Base-by-base conservation (phyloP, 495 filamentous ascomycete species). In the Aspergillus baeticus region DNA sequence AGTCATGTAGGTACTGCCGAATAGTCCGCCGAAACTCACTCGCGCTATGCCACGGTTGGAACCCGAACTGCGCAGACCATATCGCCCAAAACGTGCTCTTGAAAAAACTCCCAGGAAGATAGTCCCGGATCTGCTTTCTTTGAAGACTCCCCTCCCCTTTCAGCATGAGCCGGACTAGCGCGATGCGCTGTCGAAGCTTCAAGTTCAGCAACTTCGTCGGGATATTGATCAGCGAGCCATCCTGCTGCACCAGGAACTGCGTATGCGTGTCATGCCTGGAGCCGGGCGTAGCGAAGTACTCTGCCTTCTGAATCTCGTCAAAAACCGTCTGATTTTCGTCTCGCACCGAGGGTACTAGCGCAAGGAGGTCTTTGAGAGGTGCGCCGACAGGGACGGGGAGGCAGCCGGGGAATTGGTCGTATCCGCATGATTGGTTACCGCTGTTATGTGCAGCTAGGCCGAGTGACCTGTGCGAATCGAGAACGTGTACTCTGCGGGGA, bases 391-490 rank as follows among this genome's bases (percentile, higher is more conserved):
- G 48, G 0, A 51, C 48, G 2, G 48, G 48, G 10, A 51, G 23
- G n/a, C 48, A 51, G 1, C 48, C 48, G 0, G 48, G 34, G n/a
- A 51, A 51, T 35, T 51, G 48, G 36, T 51, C 48, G 35, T 51
- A 51, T 3, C 48, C 48, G 13, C 34, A n/a, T 1, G 48, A 23
- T 22, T 6, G 14, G 20, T 51, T 29, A 34, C 48, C 34, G 1
- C 6, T 11, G 10, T 38, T 14, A 29, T 51, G 33, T 8, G 34
- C n/a, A 26, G 45, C 45, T 17, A 33, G 26, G n/a, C 31, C 26
- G 1, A 48, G 45, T 5, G 34, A 51, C 7, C 20, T 0, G 21
- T 51, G 48, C 1, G 34, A 38, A 29, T 51, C 48, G 14, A 51
- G 48, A 21, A 51, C 26, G n/a, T 51, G 48, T 18, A 51, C 35